A percentile compares a stretch with the other conserved stretches of the same genome.
phyloP scores from a whole-genome alignment of 2,329 filamentous ascomycete genomes.

The Periconia sp. region DNA sequence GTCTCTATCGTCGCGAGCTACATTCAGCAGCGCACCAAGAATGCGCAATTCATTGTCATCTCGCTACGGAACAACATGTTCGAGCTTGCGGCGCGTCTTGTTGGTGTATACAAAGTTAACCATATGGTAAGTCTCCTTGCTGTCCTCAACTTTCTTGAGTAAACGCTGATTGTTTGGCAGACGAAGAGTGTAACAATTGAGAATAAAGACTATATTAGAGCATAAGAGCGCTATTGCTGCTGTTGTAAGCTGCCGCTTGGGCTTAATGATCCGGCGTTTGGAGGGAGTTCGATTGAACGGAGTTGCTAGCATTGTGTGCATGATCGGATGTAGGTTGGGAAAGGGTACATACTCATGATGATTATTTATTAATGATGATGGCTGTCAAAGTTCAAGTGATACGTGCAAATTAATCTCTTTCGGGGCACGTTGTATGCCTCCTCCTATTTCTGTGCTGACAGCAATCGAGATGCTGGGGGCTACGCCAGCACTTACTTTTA shows the following conservation, averaged over 20 bases:
- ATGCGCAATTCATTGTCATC: slow-evolving; percentile 98
- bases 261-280: too few species aligned
- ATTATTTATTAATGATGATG: too few species aligned
- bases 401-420: too few species aligned
- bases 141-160: neutral
- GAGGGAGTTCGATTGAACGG: neutral
- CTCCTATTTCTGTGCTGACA: too few species aligned
- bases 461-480: too few species aligned
- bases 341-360: neutral
- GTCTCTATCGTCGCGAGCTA: slow-evolving; percentile 98
- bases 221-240: slow-evolving; percentile 11
- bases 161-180: slow-evolving; percentile 40
- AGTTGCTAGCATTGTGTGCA: neutral
- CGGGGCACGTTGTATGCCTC: too few species aligned
- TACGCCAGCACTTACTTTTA: too few species aligned
- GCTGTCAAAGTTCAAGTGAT: too few species aligned
- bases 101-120: slow-evolving; percentile 99
- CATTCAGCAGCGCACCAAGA: slow-evolving; percentile 99
- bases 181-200: slow-evolving; percentile 61
- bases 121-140: slow-evolving; percentile 70
- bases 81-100: slow-evolving; percentile 90
- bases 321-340: neutral
- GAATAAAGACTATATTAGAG: slow-evolving; percentile 54
- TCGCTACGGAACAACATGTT: slow-evolving; percentile 99
- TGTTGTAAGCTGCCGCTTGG: too few species aligned